Base-by-base conservation (phyloP, 305 asterid genomes). In the Solanum hybrid region DNA sequence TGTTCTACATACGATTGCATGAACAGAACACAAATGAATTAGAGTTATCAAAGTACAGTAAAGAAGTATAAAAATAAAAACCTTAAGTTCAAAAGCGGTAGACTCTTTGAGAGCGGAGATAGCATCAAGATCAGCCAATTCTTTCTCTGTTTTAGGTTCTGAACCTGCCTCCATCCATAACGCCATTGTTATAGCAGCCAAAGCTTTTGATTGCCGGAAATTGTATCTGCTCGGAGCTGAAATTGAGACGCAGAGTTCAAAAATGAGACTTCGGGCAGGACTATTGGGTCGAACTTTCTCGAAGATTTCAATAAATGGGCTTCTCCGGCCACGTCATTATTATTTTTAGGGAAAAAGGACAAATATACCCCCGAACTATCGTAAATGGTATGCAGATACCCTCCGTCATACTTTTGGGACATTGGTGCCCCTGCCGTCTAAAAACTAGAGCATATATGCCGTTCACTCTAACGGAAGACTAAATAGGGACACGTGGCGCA, bases 141-240 rank as follows among this genome's bases (percentile, higher is more conserved):
- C 92, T 14, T 24, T 80, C 27, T 89, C 93, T 26, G 93, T 92
- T 89, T 86, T 87, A 13, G 94, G 93, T 78, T 90, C 93, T 11
- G 92, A 87, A 82, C 93, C 92, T 5, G 93, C 86, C 33, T 92
- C 93, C 94, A 89, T 91, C 91, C 91, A 92, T 73, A 92, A 92
- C 32, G 92, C 92, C 93, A 91, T 92, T 29, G n/a, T 39, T 87
- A 24, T 3, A 8, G n/a, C 24, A 76, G n/a, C 80, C 80, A 31
- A 73, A 75, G n/a, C 37, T 80, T 39, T 68, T 70, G 9, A 33
- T 24, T 22, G 22, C 38, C 65, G 33, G 33, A n/a, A 29, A 8
- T n/a, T 51, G 20, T 20, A 24, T 29, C n/a, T 22, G 9, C 22
- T 45, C 39, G 5, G 34, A 34, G 89, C 68, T 37, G 9, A 70